Percentiles rank a stretch among this genome's conserved stretches.
These are phyloP conservation scores for Kitagawia praeruptora DNA, from an alignment of 129 eudicot species.

Conservation along the genomic window DNA sequence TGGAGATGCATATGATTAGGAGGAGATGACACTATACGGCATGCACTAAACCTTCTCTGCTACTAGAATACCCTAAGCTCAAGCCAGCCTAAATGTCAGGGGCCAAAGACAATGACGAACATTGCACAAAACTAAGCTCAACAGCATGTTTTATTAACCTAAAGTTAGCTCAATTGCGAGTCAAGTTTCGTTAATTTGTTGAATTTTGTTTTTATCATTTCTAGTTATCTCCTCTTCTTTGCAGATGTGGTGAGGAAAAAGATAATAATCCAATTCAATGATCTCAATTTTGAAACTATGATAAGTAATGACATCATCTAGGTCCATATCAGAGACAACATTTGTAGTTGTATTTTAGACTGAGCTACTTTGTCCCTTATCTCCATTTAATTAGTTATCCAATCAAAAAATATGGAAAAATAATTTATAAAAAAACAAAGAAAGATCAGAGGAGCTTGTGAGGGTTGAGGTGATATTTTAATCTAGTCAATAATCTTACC, in stretches of 20 bases:
- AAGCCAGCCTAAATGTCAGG: not conserved
- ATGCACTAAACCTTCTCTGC: not conserved
- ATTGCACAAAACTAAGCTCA: not conserved
- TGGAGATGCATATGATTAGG: not conserved
- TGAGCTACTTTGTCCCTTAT: not conserved
- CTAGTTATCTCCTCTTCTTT: not conserved
- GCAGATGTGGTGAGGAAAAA: not conserved
- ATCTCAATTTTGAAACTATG: not conserved
- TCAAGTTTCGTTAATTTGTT: not conserved
- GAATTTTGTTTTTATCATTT: not conserved
- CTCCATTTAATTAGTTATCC: not conserved
- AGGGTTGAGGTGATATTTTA: not conserved
- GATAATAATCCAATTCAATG: not conserved
- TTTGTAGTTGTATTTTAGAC: not conserved
- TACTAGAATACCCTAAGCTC: not conserved
- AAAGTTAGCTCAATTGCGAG: not conserved
- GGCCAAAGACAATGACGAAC: not conserved
- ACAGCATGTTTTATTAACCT: not conserved
- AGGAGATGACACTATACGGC: not conserved
- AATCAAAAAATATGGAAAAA: not conserved
- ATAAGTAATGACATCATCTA: not conserved
- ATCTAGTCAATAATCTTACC: slow-evolving; percentile 32
- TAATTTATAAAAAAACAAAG: not conserved
- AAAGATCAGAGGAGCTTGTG: not conserved
- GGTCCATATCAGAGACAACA: not conserved